A percentile compares a stretch with the other conserved stretches of the same genome.
phyloP scores from a whole-genome alignment of 2,329 filamentous ascomycete genomes.

The Geosmithia putterillii region DNA sequence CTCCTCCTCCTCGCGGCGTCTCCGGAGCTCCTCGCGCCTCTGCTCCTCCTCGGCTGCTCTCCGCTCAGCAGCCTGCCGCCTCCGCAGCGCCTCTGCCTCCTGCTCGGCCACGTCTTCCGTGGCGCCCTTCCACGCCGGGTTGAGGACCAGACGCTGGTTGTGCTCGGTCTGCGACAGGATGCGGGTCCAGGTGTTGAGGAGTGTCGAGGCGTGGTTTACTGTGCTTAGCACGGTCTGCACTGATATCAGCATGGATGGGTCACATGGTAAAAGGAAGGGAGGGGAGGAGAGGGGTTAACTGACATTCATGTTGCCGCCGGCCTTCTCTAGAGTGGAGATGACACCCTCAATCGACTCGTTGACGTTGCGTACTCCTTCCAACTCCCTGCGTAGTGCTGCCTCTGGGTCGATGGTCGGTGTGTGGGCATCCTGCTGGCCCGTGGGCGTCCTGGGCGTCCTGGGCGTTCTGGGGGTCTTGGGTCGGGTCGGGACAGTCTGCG shows the following conservation, averaged over 20 bases:
- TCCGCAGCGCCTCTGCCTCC: slow-evolving; percentile 64
- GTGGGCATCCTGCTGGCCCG: slow-evolving; percentile 17
- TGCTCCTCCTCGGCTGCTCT: slow-evolving; percentile 68
- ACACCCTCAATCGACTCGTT: slow-evolving; percentile 80
- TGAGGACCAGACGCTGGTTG: slow-evolving; percentile 82
- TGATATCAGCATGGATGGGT: background rate
- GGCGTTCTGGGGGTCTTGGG: slow-evolving; percentile 34
- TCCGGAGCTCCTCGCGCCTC: slow-evolving; percentile 57
- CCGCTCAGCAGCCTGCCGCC: slow-evolving; percentile 66
- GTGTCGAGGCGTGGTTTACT: slow-evolving; percentile 73
- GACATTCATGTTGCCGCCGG: slow-evolving; percentile 69
- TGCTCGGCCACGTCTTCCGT: slow-evolving; percentile 76
- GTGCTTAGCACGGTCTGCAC: slow-evolving; percentile 68
- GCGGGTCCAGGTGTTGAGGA: slow-evolving; percentile 90
- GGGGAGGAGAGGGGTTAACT: slow-evolving; percentile 2
- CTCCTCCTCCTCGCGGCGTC: slow-evolving; percentile 51
- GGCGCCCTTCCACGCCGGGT: slow-evolving; percentile 82
- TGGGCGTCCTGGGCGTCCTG: slow-evolving; percentile 33
- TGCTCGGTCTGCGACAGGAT: slow-evolving; percentile 97
- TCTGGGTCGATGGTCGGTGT: slow-evolving; percentile 52
- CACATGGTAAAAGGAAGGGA: background rate
- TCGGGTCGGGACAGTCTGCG: slow-evolving; percentile 13
- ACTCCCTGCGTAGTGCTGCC: slow-evolving; percentile 60
- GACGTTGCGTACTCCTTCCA: slow-evolving; percentile 73
- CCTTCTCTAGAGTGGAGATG: slow-evolving; percentile 57